phyloP scores from a whole-genome alignment of 2,329 filamentous ascomycete species.

The Hymenoscyphus repandus region DNA sequence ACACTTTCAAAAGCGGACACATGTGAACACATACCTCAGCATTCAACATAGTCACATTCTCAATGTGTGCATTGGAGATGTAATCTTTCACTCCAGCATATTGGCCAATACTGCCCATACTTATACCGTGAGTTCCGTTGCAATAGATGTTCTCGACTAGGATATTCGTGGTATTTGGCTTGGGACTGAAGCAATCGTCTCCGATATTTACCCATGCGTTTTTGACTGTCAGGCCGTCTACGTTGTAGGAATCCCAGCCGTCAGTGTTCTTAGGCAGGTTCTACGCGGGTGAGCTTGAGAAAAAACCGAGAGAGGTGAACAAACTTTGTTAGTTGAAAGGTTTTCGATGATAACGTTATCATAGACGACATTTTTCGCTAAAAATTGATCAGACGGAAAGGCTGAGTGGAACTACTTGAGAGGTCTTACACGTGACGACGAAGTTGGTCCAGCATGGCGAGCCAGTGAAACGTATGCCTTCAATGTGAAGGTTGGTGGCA shows the following conservation, averaged over 20 bases:
- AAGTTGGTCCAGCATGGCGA: conserved; percentile 62
- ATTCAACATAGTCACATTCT: conserved; percentile 53
- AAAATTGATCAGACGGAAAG: background rate
- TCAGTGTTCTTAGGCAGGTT: conserved; percentile 55
- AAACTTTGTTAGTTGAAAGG: conserved; percentile 39
- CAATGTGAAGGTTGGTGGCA: conserved; percentile 50
- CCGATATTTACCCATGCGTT: conserved; percentile 48
- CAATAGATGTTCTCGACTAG: conserved; percentile 57
- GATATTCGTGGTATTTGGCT: conserved; percentile 53
- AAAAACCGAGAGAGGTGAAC: conserved; percentile 6
- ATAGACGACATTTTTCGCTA: conserved; percentile 45
- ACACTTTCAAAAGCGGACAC: background rate
- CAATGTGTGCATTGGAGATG: conserved; percentile 51
- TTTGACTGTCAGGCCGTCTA: conserved; percentile 47
- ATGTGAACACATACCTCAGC: conserved; percentile 32
- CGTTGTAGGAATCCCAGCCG: conserved; percentile 56
- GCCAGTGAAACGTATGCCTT: conserved; percentile 54
- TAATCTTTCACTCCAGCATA: conserved; percentile 49
- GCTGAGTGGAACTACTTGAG: too few species aligned
- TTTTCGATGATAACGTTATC: conserved; percentile 50
- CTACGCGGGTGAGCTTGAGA: conserved; percentile 32
- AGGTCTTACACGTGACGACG: conserved; percentile 45
- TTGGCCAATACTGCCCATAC: conserved; percentile 54
- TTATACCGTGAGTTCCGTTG: conserved; percentile 52
- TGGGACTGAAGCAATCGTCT: conserved; percentile 58